Conservation (phyloP, 441 rosid species). For the Hura crepitans region DNA sequence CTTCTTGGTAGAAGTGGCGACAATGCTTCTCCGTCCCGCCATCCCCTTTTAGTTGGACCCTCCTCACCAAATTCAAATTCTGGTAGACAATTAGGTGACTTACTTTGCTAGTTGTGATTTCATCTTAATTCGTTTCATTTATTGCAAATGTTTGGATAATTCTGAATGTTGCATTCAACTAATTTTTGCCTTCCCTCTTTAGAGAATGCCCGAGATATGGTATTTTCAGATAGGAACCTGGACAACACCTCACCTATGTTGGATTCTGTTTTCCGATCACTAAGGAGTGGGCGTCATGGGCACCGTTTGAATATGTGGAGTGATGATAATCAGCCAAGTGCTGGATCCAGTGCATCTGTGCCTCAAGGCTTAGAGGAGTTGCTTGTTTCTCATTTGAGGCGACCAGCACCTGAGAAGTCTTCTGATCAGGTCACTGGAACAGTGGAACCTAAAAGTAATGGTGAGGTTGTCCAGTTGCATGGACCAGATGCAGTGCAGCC, state of each 20-base stretch:
- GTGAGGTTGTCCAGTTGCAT: slow-evolving; percentile 41
- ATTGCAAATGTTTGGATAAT: background rate
- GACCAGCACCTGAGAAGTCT: slow-evolving; percentile 58
- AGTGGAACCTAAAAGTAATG: slow-evolving; percentile 51
- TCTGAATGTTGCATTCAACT: background rate
- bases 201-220: slow-evolving; percentile 52
- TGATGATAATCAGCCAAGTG: slow-evolving; percentile 79
- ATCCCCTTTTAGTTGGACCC: slow-evolving; percentile 88
- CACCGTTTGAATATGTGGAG: slow-evolving; percentile 91
- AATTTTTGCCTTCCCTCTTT: slow-evolving; percentile 17
- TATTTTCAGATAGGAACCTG: slow-evolving; percentile 52
- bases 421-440: slow-evolving; percentile 53
- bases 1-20: slow-evolving; percentile 85
- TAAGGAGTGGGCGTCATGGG: slow-evolving; percentile 89
- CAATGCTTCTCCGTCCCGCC: slow-evolving; percentile 61
- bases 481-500: slow-evolving; percentile 49
- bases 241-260: slow-evolving; percentile 52
- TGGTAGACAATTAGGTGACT: slow-evolving; percentile 62
- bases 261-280: slow-evolving; percentile 85
- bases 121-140: slow-evolving; percentile 3
- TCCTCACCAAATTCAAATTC: slow-evolving; percentile 39
- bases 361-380: slow-evolving; percentile 95
- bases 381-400: slow-evolving; percentile 86
- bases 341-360: slow-evolving; percentile 72
- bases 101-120: slow-evolving; percentile 1